phyloP scores from a whole-genome alignment of 2,329 filamentous ascomycete species.

The Cordyceps tenuipes region DNA sequence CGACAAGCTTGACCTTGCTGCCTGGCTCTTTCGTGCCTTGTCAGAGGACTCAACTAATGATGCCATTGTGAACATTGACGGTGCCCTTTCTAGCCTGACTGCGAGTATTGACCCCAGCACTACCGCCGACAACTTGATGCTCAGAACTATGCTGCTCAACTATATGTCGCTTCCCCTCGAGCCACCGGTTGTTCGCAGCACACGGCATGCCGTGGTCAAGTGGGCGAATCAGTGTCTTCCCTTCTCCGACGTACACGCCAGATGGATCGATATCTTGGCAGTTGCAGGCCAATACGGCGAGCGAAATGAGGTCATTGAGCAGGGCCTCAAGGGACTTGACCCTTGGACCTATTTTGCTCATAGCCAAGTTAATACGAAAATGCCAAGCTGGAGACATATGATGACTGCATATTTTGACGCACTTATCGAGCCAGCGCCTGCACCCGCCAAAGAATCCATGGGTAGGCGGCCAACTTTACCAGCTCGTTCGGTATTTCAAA shows the following conservation, averaged over 20 bases:
- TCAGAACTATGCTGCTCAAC: slow-evolving; percentile 52
- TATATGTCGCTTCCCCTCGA: slow-evolving; percentile 53
- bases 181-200: slow-evolving; percentile 55
- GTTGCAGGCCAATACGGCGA: slow-evolving; percentile 58
- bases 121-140: slow-evolving; percentile 21
- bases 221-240: slow-evolving; percentile 85
- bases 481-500: slow-evolving; percentile 28
- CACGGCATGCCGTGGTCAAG: slow-evolving; percentile 73
- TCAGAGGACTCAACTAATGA: slow-evolving; percentile 69
- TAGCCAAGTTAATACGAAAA: slow-evolving; percentile 28
- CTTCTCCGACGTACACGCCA: slow-evolving; percentile 67
- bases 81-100: slow-evolving; percentile 69
- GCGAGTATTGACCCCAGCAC: slow-evolving; percentile 32
- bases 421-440: slow-evolving; percentile 21
- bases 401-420: slow-evolving; percentile 40
- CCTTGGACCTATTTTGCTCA: slow-evolving; percentile 46
- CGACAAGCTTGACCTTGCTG: slow-evolving; percentile 45
- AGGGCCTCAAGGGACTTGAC: slow-evolving; percentile 81
- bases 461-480: slow-evolving; percentile 19
- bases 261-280: slow-evolving; percentile 85
- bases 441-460: slow-evolving; percentile 25
- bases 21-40: slow-evolving; percentile 78
- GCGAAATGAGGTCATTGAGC: slow-evolving; percentile 77
- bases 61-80: slow-evolving; percentile 80
- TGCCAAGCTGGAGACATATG: slow-evolving; percentile 47